These are phyloP conservation scores for Prinsepia uniflora DNA, from an alignment of 306 rosid genomes.

Conservation along the genomic window DNA sequence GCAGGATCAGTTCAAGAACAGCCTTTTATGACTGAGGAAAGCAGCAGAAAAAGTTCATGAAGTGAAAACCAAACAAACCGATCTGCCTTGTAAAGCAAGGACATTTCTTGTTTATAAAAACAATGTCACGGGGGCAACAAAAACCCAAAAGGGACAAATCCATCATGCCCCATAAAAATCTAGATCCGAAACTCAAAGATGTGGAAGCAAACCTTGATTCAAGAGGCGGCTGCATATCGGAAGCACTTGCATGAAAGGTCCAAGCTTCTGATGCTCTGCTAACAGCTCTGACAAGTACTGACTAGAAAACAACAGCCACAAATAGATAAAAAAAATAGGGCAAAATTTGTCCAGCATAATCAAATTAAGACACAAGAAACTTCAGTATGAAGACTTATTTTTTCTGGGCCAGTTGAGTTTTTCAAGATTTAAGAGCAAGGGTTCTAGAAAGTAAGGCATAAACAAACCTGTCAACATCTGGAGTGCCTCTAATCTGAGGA, in stretches of 20 bases:
- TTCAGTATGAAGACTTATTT: conserved; percentile 16
- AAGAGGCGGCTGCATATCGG: conserved; percentile 86
- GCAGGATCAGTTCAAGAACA: conserved; percentile 28
- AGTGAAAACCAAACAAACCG: conserved; percentile 31
- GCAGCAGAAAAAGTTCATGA: background rate
- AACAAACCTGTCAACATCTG: conserved; percentile 89
- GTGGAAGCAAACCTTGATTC: conserved; percentile 67
- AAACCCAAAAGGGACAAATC: conserved; percentile 8
- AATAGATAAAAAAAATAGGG: conserved; percentile 39
- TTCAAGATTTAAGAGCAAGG: conserved; percentile 21
- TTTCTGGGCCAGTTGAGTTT: conserved; percentile 6
- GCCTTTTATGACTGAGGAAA: background rate
- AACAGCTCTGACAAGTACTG: conserved; percentile 88
- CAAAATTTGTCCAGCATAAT: conserved; percentile 23
- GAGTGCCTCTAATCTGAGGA: conserved; percentile 80
- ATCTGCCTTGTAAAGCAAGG: conserved; percentile 40
- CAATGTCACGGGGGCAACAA: conserved; percentile 3
- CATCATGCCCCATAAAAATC: conserved; percentile 7
- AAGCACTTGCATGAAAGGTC: conserved; percentile 83
- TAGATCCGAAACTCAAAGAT: conserved; percentile 39
- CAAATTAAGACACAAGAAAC: conserved; percentile 24
- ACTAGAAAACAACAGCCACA: conserved; percentile 37
- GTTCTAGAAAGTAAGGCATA: background rate
- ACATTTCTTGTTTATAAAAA: conserved; percentile 20
- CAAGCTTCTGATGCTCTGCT: conserved; percentile 91